These are phyloP conservation scores for Osmozyma mogii DNA, from an alignment of 805 yeast species.

Conservation along the genomic window DNA sequence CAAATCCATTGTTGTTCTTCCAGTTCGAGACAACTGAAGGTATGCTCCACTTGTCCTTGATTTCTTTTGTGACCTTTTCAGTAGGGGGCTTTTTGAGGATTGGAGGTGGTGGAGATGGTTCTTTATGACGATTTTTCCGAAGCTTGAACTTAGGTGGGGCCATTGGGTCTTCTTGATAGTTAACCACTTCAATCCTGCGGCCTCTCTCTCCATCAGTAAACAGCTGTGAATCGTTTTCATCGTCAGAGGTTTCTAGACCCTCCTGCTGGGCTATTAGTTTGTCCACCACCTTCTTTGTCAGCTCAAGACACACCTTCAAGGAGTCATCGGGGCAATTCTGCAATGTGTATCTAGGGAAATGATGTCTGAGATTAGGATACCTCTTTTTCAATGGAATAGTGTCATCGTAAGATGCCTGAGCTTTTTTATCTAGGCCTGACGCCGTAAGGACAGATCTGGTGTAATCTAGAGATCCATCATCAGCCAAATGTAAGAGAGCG, in stretches of 20 bases:
- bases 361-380: conserved; percentile 31
- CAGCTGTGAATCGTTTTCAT: too few species aligned
- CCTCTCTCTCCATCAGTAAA: conserved; percentile 10
- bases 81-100: conserved; percentile 47
- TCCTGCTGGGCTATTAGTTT: conserved; percentile 39
- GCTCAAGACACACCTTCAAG: conserved; percentile 38
- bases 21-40: conserved; percentile 92
- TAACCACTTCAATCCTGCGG: conserved; percentile 57
- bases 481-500: conserved; percentile 17
- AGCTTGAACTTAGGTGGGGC: conserved; percentile 72
- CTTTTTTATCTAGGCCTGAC: conserved; percentile 11
- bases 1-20: conserved; percentile 89
- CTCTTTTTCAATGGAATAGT: conserved; percentile 49
- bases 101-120: conserved; percentile 60
- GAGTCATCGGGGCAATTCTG: conserved; percentile 36
- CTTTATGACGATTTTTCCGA: conserved; percentile 57
- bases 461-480: conserved; percentile 22
- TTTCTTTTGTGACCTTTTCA: conserved; percentile 56
- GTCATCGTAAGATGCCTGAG: conserved; percentile 45
- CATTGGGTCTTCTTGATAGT: conserved; percentile 72
- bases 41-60: conserved; percentile 73
- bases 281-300: conserved; percentile 52
- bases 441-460: conserved; percentile 7
- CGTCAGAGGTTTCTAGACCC: conserved; percentile 13
- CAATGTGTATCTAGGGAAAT: conserved; percentile 32